Percentiles rank a stretch among this genome's conserved stretches.
phyloP scores from a whole-genome alignment of 805 yeast genomes.

The Millerozyma acaciae region DNA sequence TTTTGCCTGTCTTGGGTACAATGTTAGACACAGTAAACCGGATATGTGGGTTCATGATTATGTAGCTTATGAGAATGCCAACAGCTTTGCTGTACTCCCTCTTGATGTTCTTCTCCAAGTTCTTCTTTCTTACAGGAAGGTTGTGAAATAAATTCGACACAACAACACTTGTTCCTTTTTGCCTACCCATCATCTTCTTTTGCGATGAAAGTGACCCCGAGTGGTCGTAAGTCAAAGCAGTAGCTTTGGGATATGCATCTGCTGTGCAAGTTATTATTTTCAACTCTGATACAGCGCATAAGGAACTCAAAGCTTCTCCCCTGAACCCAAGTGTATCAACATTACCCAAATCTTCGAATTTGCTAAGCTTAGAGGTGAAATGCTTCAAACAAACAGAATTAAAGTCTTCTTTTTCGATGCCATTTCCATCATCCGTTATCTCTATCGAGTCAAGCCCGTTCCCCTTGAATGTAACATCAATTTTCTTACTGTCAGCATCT shows the following conservation, averaged over 20 bases:
- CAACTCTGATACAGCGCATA: conserved; percentile 54
- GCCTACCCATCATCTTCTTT: conserved; percentile 46
- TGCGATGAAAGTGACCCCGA: conserved; percentile 46
- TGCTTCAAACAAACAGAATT: conserved; percentile 54
- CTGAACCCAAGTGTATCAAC: conserved; percentile 68
- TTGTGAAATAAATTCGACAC: conserved; percentile 58
- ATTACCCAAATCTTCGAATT: conserved; percentile 49
- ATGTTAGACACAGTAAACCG: conserved; percentile 60
- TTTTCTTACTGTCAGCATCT: conserved; percentile 68
- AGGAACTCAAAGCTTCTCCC: conserved; percentile 76
- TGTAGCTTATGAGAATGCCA: conserved; percentile 59
- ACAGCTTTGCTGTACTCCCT: conserved; percentile 73
- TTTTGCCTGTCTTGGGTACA: conserved; percentile 31
- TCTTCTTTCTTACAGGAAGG: conserved; percentile 80
- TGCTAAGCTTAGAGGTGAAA: conserved; percentile 60
- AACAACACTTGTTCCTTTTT: conserved; percentile 64
- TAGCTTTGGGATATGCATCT: conserved; percentile 53
- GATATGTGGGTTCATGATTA: conserved; percentile 54
- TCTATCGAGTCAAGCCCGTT: conserved; percentile 73
- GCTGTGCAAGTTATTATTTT: conserved; percentile 47
- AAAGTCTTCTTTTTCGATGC: conserved; percentile 53
- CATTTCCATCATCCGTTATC: conserved; percentile 64
- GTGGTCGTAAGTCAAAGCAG: conserved; percentile 48
- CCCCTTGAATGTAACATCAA: conserved; percentile 66
- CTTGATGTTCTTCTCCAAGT: conserved; percentile 61